phyloP scores from a whole-genome alignment of 345 rosid genomes.

The Aethionema arabicum region DNA sequence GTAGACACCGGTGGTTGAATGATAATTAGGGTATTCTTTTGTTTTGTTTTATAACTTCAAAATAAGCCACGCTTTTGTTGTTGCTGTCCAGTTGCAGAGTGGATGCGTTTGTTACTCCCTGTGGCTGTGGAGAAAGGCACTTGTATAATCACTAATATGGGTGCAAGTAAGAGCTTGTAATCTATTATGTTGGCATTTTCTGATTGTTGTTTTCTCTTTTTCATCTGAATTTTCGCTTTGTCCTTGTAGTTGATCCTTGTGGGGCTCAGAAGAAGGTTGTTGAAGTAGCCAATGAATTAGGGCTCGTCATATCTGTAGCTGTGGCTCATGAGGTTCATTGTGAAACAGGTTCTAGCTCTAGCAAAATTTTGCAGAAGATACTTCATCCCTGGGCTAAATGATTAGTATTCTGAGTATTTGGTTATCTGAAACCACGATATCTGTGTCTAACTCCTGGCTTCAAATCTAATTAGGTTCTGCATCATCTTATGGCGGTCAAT shows the following conservation, averaged over 20 bases:
- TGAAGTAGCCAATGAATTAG: constrained; percentile 61
- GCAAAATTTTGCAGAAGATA: neutral
- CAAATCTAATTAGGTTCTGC: constrained; percentile 45
- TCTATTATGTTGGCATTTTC: neutral
- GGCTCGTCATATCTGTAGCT: constrained; percentile 61
- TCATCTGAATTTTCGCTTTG: neutral
- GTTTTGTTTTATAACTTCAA: neutral
- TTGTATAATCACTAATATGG: constrained; percentile 90
- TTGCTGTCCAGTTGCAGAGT: constrained; percentile 58
- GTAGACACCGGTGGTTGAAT: neutral
- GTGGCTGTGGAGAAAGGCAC: constrained; percentile 69
- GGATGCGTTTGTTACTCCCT: constrained; percentile 81
- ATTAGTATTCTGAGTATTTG: neutral
- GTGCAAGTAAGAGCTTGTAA: constrained; percentile 57
- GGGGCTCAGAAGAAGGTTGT: constrained; percentile 77
- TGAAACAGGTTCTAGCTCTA: constrained; percentile 43
- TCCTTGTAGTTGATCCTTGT: constrained; percentile 61
- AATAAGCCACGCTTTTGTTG: neutral
- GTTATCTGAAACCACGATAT: neutral
- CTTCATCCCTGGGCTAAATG: constrained; percentile 10
- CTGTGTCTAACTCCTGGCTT: constrained; percentile 4
- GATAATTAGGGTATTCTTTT: neutral
- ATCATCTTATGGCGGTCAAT: constrained; percentile 35
- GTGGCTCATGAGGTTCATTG: constrained; percentile 67
- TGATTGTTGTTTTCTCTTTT: constrained; percentile 2